These are phyloP conservation scores for Cytidiella melzeri DNA, from an alignment of 768 basidiomycete genomes.

Conservation along the genomic window DNA sequence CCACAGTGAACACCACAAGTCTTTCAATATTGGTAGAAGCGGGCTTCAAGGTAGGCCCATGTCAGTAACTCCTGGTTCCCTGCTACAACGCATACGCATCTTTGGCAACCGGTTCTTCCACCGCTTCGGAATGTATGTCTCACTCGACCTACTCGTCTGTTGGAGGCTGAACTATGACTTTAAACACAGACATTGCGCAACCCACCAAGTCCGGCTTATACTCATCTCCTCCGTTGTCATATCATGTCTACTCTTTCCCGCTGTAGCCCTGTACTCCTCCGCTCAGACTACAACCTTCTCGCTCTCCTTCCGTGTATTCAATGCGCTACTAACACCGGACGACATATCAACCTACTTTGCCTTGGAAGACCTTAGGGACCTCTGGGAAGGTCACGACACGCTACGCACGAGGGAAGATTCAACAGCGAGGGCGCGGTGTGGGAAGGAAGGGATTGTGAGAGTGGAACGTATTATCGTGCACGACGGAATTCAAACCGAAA, in stretches of 20 bases:
- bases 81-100: constrained; percentile 31
- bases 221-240: constrained; percentile 85
- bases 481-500: constrained; percentile 37
- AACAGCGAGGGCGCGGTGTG: constrained; percentile 65
- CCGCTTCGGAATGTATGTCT: constrained; percentile 73
- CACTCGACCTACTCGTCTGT: constrained; percentile 1
- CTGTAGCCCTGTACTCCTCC: constrained; percentile 76
- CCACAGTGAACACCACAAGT: too few species aligned
- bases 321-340: constrained; percentile 51
- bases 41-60: background rate
- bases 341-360: constrained; percentile 46
- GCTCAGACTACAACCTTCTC: constrained; percentile 55
- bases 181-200: constrained; percentile 69
- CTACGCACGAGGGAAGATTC: constrained; percentile 67
- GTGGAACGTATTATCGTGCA: constrained; percentile 74
- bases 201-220: constrained; percentile 85
- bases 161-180: background rate
- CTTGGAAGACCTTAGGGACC: constrained; percentile 58
- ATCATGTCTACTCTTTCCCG: constrained; percentile 87
- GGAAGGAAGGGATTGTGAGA: constrained; percentile 61
- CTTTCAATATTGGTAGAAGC: too few species aligned
- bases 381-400: constrained; percentile 64
- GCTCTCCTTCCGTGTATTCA: constrained; percentile 52
- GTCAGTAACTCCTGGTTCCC: background rate
- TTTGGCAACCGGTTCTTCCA: constrained; percentile 50